Base-by-base conservation (phyloP, 257 asterid genomes). In the Verbascum thapsus region DNA sequence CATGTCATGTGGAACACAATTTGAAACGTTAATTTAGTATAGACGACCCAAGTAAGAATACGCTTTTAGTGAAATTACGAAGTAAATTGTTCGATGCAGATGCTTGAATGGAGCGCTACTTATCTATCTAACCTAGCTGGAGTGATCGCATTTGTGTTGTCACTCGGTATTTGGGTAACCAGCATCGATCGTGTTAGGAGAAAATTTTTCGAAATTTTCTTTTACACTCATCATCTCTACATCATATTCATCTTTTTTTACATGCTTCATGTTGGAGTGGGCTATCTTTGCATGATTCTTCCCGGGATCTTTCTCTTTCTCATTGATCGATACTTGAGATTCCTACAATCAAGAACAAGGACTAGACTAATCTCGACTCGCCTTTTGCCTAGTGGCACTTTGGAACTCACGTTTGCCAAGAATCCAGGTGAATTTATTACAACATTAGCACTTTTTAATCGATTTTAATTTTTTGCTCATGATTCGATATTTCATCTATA, bases 241-340 rank as follows among this genome's bases (percentile, higher is more conserved):
- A 58, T 67, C 30, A 64, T 72, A 38, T 76, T 41, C 12, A 10
- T 87, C 13, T 44, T 87, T 75, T 80, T 87, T 78, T 87, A 76
- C 72, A 66, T 84, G 61, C 63, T 87, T n/a, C 95, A 87, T 58
- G 92, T 87, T 26, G 95, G 92, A 10, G 82, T 80, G 40, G 83
- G 72, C 53, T 84, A 80, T 39, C 71, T 79, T 3, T 84, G 86
- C 79, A 66, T 80, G 78, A 80, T 82, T 38, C 95, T 80, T 66
- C 90, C 92, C 11, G 91, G 88, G 8, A 68, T 84, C 65, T 82
- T 76, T 48, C 88, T 87, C 72, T 84, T 87, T 76, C 47, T 80
- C 1, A 69, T 84, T 13, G 95, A 87, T 55, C 79, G 86, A 3
- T 73, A 78, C 65, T 43, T 84, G 22, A 51, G 90, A 38, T 82